phyloP scores from a whole-genome alignment of 2,329 filamentous ascomycete genomes.

The Verticillium nubilum region DNA sequence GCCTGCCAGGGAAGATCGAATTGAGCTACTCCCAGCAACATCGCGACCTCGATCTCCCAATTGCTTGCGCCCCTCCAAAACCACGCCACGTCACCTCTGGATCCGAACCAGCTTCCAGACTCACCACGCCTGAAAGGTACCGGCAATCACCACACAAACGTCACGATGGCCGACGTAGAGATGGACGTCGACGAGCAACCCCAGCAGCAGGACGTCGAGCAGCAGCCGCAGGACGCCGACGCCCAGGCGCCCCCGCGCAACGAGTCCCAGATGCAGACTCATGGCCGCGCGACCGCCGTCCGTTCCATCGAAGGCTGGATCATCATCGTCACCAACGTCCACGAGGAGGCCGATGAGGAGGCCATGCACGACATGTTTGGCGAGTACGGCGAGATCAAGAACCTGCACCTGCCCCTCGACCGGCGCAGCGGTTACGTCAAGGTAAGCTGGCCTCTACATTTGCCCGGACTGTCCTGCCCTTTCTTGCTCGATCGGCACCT shows the following conservation, averaged over 20 bases:
- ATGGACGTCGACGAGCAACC: conserved; percentile 54
- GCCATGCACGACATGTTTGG: conserved; percentile 75
- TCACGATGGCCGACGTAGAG: conserved; percentile 46
- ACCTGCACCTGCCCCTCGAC: conserved; percentile 78
- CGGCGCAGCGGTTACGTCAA: conserved; percentile 81
- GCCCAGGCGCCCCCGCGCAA: conserved; percentile 37
- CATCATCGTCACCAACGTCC: conserved; percentile 78
- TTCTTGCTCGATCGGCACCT: too few species aligned
- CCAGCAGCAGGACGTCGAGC: conserved; percentile 14
- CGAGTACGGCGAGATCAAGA: conserved; percentile 83
- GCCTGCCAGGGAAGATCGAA: not conserved
- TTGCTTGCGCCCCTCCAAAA: not conserved
- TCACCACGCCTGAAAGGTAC: too few species aligned
- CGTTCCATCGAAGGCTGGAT: conserved; percentile 90
- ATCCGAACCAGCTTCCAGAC: not conserved
- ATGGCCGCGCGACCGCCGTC: conserved; percentile 70
- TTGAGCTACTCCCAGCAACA: not conserved
- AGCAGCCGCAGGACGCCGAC: conserved; percentile 9
- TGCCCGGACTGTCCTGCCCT: not conserved
- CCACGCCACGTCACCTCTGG: not conserved
- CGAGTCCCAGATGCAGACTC: conserved; percentile 64
- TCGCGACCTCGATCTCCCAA: not conserved
- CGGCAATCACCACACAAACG: not conserved
- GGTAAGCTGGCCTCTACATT: conserved; percentile 44
- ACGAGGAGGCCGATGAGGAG: conserved; percentile 83